Conservation (phyloP, 2,329 filamentous ascomycete genomes). For the Colletotrichum neosansevieriae region DNA sequence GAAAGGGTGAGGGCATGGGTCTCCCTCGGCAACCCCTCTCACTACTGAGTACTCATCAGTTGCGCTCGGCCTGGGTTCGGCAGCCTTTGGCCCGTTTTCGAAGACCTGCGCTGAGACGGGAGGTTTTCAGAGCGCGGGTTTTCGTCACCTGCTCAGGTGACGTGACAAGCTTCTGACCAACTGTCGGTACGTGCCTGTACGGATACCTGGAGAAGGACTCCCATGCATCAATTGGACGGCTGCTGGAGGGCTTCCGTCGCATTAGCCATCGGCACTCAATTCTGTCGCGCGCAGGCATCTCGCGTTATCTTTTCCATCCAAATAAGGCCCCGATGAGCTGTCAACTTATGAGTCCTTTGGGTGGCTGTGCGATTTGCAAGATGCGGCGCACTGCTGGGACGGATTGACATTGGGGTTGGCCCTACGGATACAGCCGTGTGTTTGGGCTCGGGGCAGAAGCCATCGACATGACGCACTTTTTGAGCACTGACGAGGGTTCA, state of each 20-base stretch:
- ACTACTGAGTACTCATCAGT: neutral
- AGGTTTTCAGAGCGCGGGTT: conserved; percentile 42
- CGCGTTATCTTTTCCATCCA: conserved; percentile 12
- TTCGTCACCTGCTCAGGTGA: conserved; percentile 30
- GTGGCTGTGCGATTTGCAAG: neutral
- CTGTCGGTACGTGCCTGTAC: conserved; percentile 5
- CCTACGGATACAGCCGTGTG: neutral
- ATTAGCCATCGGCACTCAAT: conserved; percentile 22
- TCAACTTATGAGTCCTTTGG: conserved; percentile 5
- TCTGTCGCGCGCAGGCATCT: conserved; percentile 36
- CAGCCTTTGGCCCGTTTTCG: conserved; percentile 45
- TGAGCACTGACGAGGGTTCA: conserved; percentile 12
- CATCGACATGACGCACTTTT: conserved; percentile 11
- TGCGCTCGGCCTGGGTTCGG: conserved; percentile 26
- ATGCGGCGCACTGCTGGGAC: neutral
- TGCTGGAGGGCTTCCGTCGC: neutral
- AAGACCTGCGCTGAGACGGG: conserved; percentile 51
- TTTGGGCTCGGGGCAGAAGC: conserved; percentile 1
- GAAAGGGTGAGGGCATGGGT: conserved; percentile 1
- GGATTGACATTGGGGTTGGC: neutral
- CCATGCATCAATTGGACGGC: neutral
- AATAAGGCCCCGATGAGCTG: conserved; percentile 36
- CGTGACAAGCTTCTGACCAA: conserved; percentile 30
- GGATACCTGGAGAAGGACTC: neutral
- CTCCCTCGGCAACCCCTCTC: no score